Base-by-base conservation (phyloP, 441 rosid genomes). In the Monsonia emarginata region DNA sequence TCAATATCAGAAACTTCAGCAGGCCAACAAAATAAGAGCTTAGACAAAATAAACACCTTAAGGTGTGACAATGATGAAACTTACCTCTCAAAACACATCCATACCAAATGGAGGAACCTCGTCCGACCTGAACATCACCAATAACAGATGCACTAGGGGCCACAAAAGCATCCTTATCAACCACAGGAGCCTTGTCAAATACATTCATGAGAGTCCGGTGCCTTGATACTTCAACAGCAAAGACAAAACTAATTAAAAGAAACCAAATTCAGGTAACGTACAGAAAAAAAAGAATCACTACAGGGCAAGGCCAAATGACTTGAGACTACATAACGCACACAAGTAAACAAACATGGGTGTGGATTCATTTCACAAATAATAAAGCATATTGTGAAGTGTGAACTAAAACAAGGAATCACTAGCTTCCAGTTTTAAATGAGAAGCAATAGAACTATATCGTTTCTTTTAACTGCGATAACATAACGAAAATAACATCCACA, bases 211-310 rank as follows among this genome's bases (percentile, higher is more conserved):
- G 58, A 8, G 27, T 50, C 58, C 58, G 26, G 58, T 50, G 58
- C 18, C 26, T 50, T 26, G 58, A 50, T 7, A 50, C 58, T 50
- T 8, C 0, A 50, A 19, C 6, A 19, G 11, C 11, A 50, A 50
- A 50, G 27, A 50, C 6, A 50, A 50, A 5, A 50, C 9, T 50
- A 50, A 19, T 50, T 21, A 8, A 50, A 9, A 19, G 11, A 21
- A 8, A 50, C 4, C 2, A 6, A 48, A 48, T 7, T 48, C 56
- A 18, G 58, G 59, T 8, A 21, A 52, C 59, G 8, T 21, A 50
- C 24, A 50, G 13, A 50, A 50, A 48, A 34, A 34, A n/a, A 3
- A 22, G 26, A 50, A 83, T 90, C 97, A 96, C 81, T 95, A 86
- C 68, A 90, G 74, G 69, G 86, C 97, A 71, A 52, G 27, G 27